Conservation (phyloP, 768 basidiomycete species). For the Nevesoporus exiguus region DNA sequence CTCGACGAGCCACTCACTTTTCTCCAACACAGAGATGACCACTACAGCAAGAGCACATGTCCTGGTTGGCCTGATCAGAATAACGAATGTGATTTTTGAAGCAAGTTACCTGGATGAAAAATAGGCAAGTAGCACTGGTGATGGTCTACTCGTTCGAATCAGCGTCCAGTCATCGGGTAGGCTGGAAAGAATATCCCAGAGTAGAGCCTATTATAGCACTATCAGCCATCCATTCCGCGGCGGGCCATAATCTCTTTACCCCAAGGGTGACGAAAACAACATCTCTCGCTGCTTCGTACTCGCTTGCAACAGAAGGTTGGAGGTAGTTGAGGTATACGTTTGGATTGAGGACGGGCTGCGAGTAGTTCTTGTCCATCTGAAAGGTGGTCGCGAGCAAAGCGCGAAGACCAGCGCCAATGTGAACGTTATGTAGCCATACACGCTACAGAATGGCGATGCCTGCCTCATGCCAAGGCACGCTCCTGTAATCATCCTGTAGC, state of each 20-base stretch:
- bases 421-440: neutral
- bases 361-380: conserved; percentile 1
- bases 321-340: conserved; percentile 27
- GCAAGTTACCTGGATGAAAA: conserved; percentile 20
- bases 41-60: conserved; percentile 17
- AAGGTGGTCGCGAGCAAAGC: neutral
- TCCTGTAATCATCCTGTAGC: neutral
- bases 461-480: neutral
- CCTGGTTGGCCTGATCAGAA: conserved; percentile 12
- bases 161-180: conserved; percentile 20
- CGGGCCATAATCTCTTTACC: neutral
- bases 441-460: neutral
- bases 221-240: neutral
- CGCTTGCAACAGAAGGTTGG: conserved; percentile 13
- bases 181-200: conserved; percentile 27
- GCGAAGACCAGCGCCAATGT: neutral
- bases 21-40: conserved; percentile 15
- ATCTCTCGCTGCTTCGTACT: conserved; percentile 21
- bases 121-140: conserved; percentile 21
- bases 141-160: conserved; percentile 11
- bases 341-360: conserved; percentile 19
- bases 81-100: neutral
- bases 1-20: conserved; percentile 12
- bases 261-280: conserved; percentile 20
- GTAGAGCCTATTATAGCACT: conserved; percentile 14